A percentile compares a stretch with the other conserved stretches of the same genome.
phyloP scores from a whole-genome alignment of 345 rosid genomes.

The Populus davidiana region DNA sequence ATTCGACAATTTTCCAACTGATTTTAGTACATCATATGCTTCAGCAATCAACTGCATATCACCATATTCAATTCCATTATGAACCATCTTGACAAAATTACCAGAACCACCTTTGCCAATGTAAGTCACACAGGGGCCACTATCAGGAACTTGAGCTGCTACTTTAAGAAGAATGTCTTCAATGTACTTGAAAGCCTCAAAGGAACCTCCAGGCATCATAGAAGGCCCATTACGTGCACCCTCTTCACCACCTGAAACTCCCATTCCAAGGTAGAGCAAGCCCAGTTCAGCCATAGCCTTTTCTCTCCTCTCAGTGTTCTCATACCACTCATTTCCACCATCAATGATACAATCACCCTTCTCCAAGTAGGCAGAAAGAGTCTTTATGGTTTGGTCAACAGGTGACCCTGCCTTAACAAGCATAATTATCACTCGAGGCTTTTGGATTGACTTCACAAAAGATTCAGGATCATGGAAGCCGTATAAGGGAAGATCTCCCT shows the following conservation, averaged over 20 bases:
- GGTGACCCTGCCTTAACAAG: constrained; percentile 96
- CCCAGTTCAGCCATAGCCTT: constrained; percentile 65
- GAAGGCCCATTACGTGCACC: constrained; percentile 94
- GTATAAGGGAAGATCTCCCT: constrained; percentile 73
- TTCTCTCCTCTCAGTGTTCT: constrained; percentile 90
- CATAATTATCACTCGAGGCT: constrained; percentile 91
- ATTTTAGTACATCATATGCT: constrained; percentile 85
- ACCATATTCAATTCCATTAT: constrained; percentile 93
- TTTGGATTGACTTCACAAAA: constrained; percentile 75
- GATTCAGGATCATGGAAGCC: constrained; percentile 88
- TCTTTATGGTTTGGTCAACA: constrained; percentile 85
- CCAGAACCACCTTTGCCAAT: constrained; percentile 91
- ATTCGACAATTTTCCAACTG: constrained; percentile 83
- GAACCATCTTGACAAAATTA: constrained; percentile 94
- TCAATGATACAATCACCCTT: constrained; percentile 93
- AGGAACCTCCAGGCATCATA: constrained; percentile 94
- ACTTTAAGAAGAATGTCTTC: constrained; percentile 92
- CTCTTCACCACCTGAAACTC: constrained; percentile 97
- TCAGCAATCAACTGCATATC: constrained; percentile 96
- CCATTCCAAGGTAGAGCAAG: constrained; percentile 92
- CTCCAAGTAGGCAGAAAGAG: constrained; percentile 77
- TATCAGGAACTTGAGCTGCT: constrained; percentile 88
- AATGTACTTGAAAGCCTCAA: constrained; percentile 74
- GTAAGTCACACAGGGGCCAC: constrained; percentile 94
- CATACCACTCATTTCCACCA: constrained; percentile 98